Evolutionary conservation across 2,329 filamentous ascomycete species (phyloP).

Genomic region (Ophiostoma sp.): DNA sequence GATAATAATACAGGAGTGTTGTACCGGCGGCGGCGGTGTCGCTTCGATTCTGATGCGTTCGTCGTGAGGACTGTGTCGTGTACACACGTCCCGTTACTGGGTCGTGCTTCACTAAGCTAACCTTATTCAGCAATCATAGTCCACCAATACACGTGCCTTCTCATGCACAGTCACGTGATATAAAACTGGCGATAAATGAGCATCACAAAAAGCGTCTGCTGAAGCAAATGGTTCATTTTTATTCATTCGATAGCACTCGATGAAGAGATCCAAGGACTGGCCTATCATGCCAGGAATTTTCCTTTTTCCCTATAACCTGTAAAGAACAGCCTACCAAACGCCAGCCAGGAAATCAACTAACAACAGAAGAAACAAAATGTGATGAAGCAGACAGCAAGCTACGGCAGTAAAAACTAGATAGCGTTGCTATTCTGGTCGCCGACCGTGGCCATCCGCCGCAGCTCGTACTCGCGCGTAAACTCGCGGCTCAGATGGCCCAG

Average conservation of each 20-base stretch:
- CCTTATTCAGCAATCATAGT: background rate
- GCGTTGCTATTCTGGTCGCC: slow-evolving; percentile 45
- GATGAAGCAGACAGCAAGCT: background rate
- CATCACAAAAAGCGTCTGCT: background rate
- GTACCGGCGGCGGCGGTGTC: background rate
- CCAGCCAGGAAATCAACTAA: slow-evolving; percentile 1
- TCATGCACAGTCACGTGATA: background rate
- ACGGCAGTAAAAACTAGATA: background rate
- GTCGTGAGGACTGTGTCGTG: background rate
- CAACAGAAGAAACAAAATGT: background rate
- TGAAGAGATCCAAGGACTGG: background rate
- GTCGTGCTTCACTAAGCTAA: slow-evolving; percentile 1
- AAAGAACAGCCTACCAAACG: slow-evolving; percentile 6
- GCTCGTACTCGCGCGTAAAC: slow-evolving; percentile 87
- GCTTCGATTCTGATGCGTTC: background rate
- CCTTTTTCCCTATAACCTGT: background rate
- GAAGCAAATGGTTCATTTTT: background rate
- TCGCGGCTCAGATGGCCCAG: slow-evolving; percentile 75
- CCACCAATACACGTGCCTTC: background rate
- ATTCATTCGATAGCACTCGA: background rate
- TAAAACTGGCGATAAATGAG: no score
- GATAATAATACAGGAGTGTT: background rate
- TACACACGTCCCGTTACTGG: background rate
- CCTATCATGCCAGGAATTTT: background rate
- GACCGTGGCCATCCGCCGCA: slow-evolving; percentile 75